Evolutionary conservation across 352 stramenopile genomes (phyloP), one percentile per base, ranked within the genome.

Genomic region (Blastocystis sp.): DNA sequence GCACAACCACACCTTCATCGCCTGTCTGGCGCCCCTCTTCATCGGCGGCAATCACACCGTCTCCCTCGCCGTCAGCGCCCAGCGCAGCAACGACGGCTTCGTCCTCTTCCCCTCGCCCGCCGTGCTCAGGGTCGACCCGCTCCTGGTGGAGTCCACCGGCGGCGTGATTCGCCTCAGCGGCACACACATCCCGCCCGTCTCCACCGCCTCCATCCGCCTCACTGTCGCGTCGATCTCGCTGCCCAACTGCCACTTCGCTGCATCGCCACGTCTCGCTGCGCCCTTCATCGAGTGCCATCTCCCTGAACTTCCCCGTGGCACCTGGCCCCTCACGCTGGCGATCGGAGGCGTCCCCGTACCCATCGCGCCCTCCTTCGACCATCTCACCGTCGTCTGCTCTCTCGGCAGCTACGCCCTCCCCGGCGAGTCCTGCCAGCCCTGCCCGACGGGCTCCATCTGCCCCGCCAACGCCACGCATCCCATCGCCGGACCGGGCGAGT

Each of bases 201-300:
- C 66, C 23, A 17, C 38, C 3, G 38, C 60, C 23, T 19, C 34
- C 9, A 48, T 77, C 21, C n/a, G 3, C 11, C 9, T 77, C 10
- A 7, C n/a, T 7, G 1, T 77, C 0, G 66, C 38, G 38, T 56
- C n/a, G n/a, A 41, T 77, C 5, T 38, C 34, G 21, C 11, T 53
- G 2, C 4, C 34, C n/a, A n/a, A 77, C 2, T 77, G 66, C 45
- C 66, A 77, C 43, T 38, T 77, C 14, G 53, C 66, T n/a, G 4
- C 60, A 4, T 53, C 66, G 2, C 60, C 66, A 5, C 28, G 23
- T 19, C 23, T 34, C 38, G 43, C 21, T 19, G 43, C 34, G 21
- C 66, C 19, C 19, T 77, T 61, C 66, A 77, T 77, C n/a, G 66
- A 77, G 40, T 77, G 66, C 52, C 66, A 77, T 77, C 43, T 77